Evolutionary conservation across 208 protist genomes (phyloP), one percentile per base, ranked within the genome.

Genomic region (Angomonas ambiguus): DNA sequence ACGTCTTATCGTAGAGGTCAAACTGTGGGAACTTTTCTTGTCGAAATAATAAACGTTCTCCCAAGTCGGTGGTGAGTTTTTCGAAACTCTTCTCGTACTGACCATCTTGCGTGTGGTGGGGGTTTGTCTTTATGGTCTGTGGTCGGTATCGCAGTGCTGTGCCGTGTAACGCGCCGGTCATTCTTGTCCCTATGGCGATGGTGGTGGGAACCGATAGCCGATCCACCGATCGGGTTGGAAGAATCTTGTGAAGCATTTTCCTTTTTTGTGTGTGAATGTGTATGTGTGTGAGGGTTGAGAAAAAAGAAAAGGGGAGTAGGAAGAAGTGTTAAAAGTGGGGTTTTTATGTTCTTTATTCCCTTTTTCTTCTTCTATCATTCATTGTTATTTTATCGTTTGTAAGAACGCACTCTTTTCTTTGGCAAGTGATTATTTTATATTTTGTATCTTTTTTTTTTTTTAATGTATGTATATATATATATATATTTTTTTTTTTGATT

Each of bases 41-140:
- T 0, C 83, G 80, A 34, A 88, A 82, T 1, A 80, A 77, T 64
- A 92, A 65, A 48, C 77, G 76, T 13, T 45, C 66, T 69, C 87
- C 88, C 18, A 94, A 72, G 28, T 77, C 75, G 10, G 72, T 70
- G n/a, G 79, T 83, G 2, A 94, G 62, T 58, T 92, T 91, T 62
- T 94, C 88, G 53, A 94, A 94, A 48, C 80, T 88, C 51, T 83
- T 76, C 56, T 94, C 83, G 56, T 89, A 94, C 41, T 89, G 77
- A 10, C 85, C 88, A 33, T 71, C 78, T 1, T 69, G 64, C 1
- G 85, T 87, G 61, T 84, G 74, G 32, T 81, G 65, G 1, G 88
- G 88, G 67, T 94, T 92, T 11, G 88, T 75, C 66, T 94, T 94
- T 27, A 91, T 80, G 6, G 85, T 82, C 58, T 84, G 83, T 33